A percentile compares a stretch with the other conserved stretches of the same genome.
These are phyloP conservation scores for Eutypa lata DNA, from an alignment of 2,329 filamentous ascomycete genomes.

Conservation along the genomic window DNA sequence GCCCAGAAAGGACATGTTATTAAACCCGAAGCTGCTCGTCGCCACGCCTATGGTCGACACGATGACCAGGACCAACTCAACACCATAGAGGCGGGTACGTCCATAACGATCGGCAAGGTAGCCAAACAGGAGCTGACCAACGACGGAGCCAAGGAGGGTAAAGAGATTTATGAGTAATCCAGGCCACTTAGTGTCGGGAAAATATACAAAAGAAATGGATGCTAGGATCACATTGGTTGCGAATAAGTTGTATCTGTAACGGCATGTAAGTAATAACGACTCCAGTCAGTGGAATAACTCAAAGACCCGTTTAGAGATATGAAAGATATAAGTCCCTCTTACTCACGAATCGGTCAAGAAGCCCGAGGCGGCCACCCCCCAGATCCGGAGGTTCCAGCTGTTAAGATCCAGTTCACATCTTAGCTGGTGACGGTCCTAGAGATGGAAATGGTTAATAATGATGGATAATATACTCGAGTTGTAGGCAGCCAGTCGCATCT, in stretches of 20 bases:
- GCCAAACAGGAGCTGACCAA: conserved; percentile 51
- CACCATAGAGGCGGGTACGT: conserved; percentile 54
- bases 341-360: conserved; percentile 52
- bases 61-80: conserved; percentile 54
- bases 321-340: too few species aligned
- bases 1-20: conserved; percentile 38
- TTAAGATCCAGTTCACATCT: conserved; percentile 53
- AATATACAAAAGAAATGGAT: conserved; percentile 51
- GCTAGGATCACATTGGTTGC: conserved; percentile 54
- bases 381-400: conserved; percentile 52
- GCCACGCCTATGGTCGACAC: conserved; percentile 50
- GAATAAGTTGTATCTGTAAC: conserved; percentile 51
- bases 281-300: too few species aligned
- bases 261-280: not conserved
- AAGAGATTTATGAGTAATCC: conserved; percentile 43
- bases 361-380: conserved; percentile 53
- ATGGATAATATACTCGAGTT: too few species aligned
- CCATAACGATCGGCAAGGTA: conserved; percentile 53
- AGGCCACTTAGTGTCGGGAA: conserved; percentile 42
- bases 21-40: conserved; percentile 13
- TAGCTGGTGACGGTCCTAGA: conserved; percentile 48
- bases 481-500: too few species aligned
- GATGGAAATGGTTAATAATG: conserved; percentile 5
- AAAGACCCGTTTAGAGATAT: too few species aligned
- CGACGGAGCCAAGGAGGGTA: conserved; percentile 49